A percentile compares a stretch with the other conserved stretches of the same genome.
phyloP scores from a whole-genome alignment of 768 basidiomycete genomes.

The Macrolepiota albuminosa region DNA sequence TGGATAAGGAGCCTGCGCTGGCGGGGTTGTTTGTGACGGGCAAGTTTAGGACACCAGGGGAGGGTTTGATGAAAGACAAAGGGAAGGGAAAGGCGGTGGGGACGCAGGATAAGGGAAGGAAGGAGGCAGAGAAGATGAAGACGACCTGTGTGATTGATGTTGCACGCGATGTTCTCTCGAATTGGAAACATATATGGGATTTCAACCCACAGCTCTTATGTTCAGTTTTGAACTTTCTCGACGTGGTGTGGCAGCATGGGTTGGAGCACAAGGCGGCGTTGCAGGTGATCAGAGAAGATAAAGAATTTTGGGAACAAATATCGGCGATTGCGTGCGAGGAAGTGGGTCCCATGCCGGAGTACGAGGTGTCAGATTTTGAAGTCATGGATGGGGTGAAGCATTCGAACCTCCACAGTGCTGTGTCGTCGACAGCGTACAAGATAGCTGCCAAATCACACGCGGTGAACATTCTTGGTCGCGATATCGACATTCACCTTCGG shows the following conservation, averaged over 20 bases:
- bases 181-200: constrained; percentile 76
- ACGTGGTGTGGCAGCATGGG: constrained; percentile 76
- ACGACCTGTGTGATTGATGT: constrained; percentile 58
- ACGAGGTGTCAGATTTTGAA: constrained; percentile 46
- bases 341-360: constrained; percentile 71
- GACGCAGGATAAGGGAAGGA: constrained; percentile 26
- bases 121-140: constrained; percentile 31
- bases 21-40: constrained; percentile 77
- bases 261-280: constrained; percentile 65
- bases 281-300: constrained; percentile 49
- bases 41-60: constrained; percentile 48
- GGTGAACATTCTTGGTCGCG: constrained; percentile 67
- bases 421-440: constrained; percentile 63
- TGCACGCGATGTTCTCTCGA: constrained; percentile 59
- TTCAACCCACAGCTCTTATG: constrained; percentile 72
- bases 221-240: constrained; percentile 70
- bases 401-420: constrained; percentile 55
- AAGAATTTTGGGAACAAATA: constrained; percentile 68
- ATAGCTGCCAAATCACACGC: constrained; percentile 71
- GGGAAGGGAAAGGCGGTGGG: constrained; percentile 26
- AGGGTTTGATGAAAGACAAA: constrained; percentile 30
- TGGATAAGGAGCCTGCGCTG: constrained; percentile 85
- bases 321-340: constrained; percentile 60
- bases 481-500: constrained; percentile 60
- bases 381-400: constrained; percentile 44